phyloP scores from a whole-genome alignment of 768 basidiomycete species.

The Termitomyces bulborhizus region DNA sequence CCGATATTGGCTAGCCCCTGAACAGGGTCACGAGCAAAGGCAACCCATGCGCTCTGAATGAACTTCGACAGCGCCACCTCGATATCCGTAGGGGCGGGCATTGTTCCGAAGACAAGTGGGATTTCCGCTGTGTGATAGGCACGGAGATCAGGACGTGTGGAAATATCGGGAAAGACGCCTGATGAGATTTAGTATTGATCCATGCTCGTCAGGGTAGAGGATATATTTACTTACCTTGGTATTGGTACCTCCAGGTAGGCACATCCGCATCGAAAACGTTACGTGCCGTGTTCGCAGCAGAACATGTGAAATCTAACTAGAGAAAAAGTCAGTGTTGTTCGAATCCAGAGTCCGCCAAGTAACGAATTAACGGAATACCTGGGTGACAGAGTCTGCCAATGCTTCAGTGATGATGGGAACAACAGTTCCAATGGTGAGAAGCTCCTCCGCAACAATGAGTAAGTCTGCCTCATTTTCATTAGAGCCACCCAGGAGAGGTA shows the following conservation, averaged over 20 bases:
- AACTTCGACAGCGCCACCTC: slow-evolving; percentile 24
- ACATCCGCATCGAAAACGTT: slow-evolving; percentile 5
- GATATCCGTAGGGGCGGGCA: slow-evolving; percentile 15
- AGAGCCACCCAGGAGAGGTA: slow-evolving; percentile 7
- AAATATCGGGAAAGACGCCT: slow-evolving; percentile 31
- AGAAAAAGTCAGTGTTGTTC: not conserved
- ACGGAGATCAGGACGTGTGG: slow-evolving; percentile 24
- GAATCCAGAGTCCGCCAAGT: not conserved
- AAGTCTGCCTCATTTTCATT: not conserved
- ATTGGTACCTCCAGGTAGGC: slow-evolving; percentile 15
- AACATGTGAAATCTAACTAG: slow-evolving; percentile 12
- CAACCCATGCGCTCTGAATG: slow-evolving; percentile 32
- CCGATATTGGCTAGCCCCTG: slow-evolving; percentile 19
- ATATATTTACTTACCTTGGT: slow-evolving; percentile 13
- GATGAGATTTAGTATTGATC: not conserved
- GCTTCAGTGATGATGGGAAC: not conserved
- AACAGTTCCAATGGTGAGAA: not conserved
- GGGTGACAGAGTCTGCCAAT: not conserved
- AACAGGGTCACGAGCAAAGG: slow-evolving; percentile 31
- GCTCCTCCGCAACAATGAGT: not conserved
- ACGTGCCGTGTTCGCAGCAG: not conserved
- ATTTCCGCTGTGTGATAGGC: slow-evolving; percentile 32
- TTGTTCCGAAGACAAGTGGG: slow-evolving; percentile 32
- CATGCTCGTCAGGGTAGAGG: slow-evolving; percentile 17
- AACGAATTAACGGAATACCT: not conserved